Conservation (phyloP, 345 rosid genomes). For the Syzygium aqueum region DNA sequence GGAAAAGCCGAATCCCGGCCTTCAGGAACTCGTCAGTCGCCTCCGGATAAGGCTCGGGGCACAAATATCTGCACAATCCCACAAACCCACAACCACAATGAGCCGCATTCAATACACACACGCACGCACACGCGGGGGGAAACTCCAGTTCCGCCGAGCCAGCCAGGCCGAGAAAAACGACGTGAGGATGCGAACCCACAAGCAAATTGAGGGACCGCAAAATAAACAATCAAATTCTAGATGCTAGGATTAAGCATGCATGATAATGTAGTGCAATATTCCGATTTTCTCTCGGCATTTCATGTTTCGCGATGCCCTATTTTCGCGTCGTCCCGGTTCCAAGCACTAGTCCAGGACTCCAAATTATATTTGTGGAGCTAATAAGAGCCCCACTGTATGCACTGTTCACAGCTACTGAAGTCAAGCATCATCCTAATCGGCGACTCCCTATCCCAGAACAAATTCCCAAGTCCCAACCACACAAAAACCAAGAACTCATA, state of each 20-base stretch:
- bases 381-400: not conserved
- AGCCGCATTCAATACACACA: no score
- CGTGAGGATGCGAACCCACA: not conserved
- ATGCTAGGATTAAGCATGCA: not conserved
- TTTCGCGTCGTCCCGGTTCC: not conserved
- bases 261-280: not conserved
- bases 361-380: no score
- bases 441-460: not conserved
- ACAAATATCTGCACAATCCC: no score
- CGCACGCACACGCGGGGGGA: no score
- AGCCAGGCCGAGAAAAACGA: no score
- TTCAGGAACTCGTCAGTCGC: no score
- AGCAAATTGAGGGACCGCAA: not conserved
- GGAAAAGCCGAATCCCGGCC: no score
- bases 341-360: not conserved
- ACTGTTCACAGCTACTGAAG: not conserved
- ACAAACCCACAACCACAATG: no score
- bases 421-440: not conserved
- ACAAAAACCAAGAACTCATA: not conserved
- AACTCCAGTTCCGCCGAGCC: no score
- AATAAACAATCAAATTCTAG: not conserved
- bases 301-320: not conserved
- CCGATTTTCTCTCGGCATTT: not conserved
- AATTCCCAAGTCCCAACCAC: not conserved
- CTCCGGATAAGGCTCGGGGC: no score